phyloP scores from a whole-genome alignment of 2,329 filamentous ascomycete species.

The Trichothecium roseum region DNA sequence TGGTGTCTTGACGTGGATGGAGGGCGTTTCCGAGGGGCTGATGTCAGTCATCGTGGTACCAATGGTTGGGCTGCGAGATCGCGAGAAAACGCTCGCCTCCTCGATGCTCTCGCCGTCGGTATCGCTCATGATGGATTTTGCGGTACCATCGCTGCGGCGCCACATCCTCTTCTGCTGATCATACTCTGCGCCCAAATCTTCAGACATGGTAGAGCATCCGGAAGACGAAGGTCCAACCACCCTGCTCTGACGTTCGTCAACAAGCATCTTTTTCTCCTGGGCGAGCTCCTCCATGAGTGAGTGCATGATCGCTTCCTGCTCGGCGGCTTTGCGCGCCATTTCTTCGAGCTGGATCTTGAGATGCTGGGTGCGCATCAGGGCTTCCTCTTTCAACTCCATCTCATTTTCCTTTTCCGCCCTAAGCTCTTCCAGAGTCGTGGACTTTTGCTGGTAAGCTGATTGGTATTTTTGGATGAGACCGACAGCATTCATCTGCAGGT shows the following conservation, averaged over 20 bases:
- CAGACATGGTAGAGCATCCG: constrained; percentile 33
- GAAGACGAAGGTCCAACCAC: constrained; percentile 18
- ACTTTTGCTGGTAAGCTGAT: constrained; percentile 44
- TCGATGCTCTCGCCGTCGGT: constrained; percentile 43
- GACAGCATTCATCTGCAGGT: constrained; percentile 46
- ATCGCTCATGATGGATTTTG: constrained; percentile 28
- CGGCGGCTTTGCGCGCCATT: constrained; percentile 41
- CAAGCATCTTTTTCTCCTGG: constrained; percentile 36
- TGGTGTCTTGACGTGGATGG: constrained; percentile 11
- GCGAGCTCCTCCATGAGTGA: constrained; percentile 39
- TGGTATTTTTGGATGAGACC: constrained; percentile 47
- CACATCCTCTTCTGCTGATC: constrained; percentile 31
- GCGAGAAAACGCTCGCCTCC: constrained; percentile 48
- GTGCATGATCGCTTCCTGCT: constrained; percentile 42
- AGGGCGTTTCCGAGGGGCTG: constrained; percentile 11
- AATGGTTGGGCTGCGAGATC: constrained; percentile 46
- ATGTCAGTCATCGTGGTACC: constrained; percentile 26
- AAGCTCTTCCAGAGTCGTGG: constrained; percentile 37
- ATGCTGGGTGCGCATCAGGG: constrained; percentile 38
- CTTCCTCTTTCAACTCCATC: constrained; percentile 45
- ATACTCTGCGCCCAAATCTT: constrained; percentile 44
- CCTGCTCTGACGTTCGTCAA: constrained; percentile 23
- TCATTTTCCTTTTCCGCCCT: constrained; percentile 42
- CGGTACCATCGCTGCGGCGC: constrained; percentile 32
- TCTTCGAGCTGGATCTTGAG: constrained; percentile 51